Evolutionary conservation across 352 stramenopile genomes (phyloP), one percentile per base, ranked within the genome.

Genomic region (Phytophthora chlamydospora): DNA sequence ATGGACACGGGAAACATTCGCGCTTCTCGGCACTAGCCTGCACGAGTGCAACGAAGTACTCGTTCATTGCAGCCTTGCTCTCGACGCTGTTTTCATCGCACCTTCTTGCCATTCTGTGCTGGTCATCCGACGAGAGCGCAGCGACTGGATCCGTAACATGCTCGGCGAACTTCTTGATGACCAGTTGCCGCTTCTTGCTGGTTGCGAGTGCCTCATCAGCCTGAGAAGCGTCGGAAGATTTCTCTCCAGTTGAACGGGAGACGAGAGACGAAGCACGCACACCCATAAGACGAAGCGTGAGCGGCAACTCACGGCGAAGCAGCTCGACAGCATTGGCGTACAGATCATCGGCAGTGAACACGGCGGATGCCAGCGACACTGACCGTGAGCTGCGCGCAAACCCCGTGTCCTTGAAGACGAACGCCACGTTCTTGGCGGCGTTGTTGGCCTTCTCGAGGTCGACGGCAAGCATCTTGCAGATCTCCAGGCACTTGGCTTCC

Each of bases 371-470:
- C 6, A 82, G 71, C 13, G 75, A 85, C 27, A 83, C 62, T 2
- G 84, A 85, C 5, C 81, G 72, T 14, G 78, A 83, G n/a, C 66
- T 66, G 32, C 88, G 68, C 0, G 66, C 76, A 52, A 91, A 93
- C 29, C 88, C 68, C 3, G 77, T 72, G 49, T 80, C 76, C 55
- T 93, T 93, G 68, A 88, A 80, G 54, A 91, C 86, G 31, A 93
- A 68, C 19, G 84, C 90, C 50, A 93, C 63, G 27, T 78, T 89
- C 45, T 77, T 83, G 4, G 73, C 68, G 10, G 73, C 77, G 17
- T 75, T 78, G 3, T 49, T 43, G 12, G 68, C 74, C 36, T 76
- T 62, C 5, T 75, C 56, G 19, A 95, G 67, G 31, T 95, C 86
- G n/a, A 58, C 35, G 0, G 78, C 73, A 0, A 95, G 71, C 34